Base-by-base conservation (phyloP, 345 rosid genomes). In the Gossypium stocksii region DNA sequence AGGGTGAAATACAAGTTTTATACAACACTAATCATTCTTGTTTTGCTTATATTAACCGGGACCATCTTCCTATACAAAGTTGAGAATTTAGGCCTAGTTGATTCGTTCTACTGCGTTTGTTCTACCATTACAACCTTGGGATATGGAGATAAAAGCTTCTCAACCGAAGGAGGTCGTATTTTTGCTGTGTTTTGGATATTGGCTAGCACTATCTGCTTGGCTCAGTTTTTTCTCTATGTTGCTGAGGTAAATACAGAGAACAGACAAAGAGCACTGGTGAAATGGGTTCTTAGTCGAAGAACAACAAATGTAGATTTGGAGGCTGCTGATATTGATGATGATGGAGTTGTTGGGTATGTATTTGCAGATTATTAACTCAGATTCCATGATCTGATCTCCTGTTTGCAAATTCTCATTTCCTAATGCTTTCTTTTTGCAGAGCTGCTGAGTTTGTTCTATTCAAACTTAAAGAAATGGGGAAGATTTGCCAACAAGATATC, bases 121-220 rank as follows among this genome's bases (percentile, higher is more conserved):
- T 82, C 94, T 17, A 91, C 99, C 1, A 65, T 95, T 72, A 93
- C 98, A 2, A 90, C 99, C 14, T 78, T 93, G 54, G 98, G 99
- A 14, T 95, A 86, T 74, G 97, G 99, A 0, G 99, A 95, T 63
- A 54, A 76, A 78, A 95, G 97, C 81, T 92, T 95, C 80, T 83
- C 76, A 52, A 87, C 91, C 0, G 20, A 34, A 25, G 56, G 56
- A 0, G 98, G 98, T 6, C 97, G 98, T 5, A 1, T 78, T 46
- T 95, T 95, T 48, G 98, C 92, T 14, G 77, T 85, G 64, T 66
- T 90, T 72, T 95, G 96, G 93, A 95, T 95, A 68, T 66, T 86
- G 69, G 82, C 86, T 8, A 80, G 92, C 63, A 88, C 94, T 10
- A 15, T 85, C 59, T 85, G 91, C 52, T 49, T 92, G 82, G 98